Conservation (phyloP, 805 yeast species). For the Starmerella stigmatis region DNA sequence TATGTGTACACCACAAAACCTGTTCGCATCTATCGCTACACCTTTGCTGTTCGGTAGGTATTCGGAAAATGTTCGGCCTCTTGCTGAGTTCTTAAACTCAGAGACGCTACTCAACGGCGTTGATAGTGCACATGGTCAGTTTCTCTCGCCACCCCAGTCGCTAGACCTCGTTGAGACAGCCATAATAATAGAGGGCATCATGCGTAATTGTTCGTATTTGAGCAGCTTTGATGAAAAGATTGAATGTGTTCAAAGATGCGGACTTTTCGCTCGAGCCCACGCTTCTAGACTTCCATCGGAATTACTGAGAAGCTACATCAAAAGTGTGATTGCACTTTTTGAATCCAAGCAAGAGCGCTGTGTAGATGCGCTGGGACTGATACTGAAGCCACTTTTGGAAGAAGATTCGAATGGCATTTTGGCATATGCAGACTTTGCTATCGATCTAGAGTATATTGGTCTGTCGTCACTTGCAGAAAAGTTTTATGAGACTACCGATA, state of each 20-base stretch:
- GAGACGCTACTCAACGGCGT: background rate
- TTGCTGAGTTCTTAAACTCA: background rate
- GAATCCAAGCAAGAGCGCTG: background rate
- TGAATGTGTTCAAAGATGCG: background rate
- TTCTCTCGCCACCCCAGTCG: background rate
- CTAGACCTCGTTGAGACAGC: background rate
- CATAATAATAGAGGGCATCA: background rate
- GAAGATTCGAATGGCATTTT: background rate
- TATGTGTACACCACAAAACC: background rate
- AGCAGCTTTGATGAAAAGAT: conserved; percentile 4
- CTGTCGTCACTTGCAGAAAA: background rate
- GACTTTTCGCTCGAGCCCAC: background rate
- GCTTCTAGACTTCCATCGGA: background rate
- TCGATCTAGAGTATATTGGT: background rate
- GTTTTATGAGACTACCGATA: no score
- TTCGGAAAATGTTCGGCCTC: background rate
- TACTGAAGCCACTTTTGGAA: background rate
- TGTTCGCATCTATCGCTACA: background rate
- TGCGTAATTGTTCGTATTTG: background rate
- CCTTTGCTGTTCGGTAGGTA: background rate
- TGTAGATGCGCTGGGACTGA: no score
- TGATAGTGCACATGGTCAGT: background rate
- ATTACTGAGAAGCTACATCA: background rate
- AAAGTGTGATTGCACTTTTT: background rate
- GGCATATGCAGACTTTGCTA: background rate